A percentile compares a stretch with the other conserved stretches of the same genome.
Evolutionary conservation across 2,329 filamentous ascomycete genomes (phyloP).

Genomic region (Hypoxylon sp.): DNA sequence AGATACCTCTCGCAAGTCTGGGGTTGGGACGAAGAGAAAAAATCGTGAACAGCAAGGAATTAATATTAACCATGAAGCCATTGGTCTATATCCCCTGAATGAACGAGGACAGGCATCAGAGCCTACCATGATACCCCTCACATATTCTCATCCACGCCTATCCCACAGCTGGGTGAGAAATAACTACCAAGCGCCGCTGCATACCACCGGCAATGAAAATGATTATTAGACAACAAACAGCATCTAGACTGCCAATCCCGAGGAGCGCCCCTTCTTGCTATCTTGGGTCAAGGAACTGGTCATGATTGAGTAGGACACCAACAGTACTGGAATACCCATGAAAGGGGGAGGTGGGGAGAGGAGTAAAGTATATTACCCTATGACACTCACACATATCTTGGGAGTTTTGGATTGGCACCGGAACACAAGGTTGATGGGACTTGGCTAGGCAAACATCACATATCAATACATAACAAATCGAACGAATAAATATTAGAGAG

Average conservation of each 20-base stretch:
- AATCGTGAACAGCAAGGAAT: slow-evolving; percentile 38
- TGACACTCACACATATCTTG: slow-evolving; percentile 25
- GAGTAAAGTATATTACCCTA: slow-evolving; percentile 22
- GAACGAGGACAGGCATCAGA: slow-evolving; percentile 10
- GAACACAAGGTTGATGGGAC: slow-evolving; percentile 10
- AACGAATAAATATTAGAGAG: slow-evolving; percentile 9
- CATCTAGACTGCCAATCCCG: slow-evolving; percentile 27
- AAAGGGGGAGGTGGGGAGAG: slow-evolving; percentile 9
- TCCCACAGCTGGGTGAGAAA: slow-evolving; percentile 6
- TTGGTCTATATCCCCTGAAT: not conserved
- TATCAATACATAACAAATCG: slow-evolving; percentile 28
- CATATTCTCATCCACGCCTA: slow-evolving; percentile 7
- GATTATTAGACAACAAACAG: slow-evolving; percentile 21
- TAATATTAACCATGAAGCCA: slow-evolving; percentile 10
- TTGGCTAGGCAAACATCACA: slow-evolving; percentile 28
- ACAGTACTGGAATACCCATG: slow-evolving; percentile 36
- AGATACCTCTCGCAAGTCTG: slow-evolving; percentile 95
- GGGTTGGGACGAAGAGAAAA: slow-evolving; percentile 85
- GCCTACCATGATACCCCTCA: slow-evolving; percentile 16
- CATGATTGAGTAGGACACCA: slow-evolving; percentile 11
- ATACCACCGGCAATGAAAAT: slow-evolving; percentile 17
- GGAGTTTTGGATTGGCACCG: slow-evolving; percentile 30
- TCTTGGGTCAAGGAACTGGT: slow-evolving; percentile 2
- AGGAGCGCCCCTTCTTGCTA: not conserved
- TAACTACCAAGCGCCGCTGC: slow-evolving; percentile 18